These are phyloP conservation scores for Petrea volubilis DNA, from an alignment of 257 asterid genomes.

Conservation along the genomic window DNA sequence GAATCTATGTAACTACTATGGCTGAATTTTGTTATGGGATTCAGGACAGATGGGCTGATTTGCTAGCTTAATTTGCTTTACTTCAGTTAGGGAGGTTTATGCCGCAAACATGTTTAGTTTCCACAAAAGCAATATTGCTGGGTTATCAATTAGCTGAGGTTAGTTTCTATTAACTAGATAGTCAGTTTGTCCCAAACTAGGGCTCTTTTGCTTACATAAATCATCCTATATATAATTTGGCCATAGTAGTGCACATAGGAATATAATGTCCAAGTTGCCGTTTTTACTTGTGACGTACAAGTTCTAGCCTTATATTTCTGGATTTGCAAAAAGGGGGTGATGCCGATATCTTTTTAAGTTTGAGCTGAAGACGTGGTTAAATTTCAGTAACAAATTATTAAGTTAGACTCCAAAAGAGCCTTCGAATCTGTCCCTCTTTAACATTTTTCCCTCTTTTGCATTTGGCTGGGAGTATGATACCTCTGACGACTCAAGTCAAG, in stretches of 20 bases:
- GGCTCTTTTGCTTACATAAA: no score
- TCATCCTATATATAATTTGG: no score
- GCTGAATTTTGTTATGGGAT: not conserved
- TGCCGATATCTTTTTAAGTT: conserved; percentile 3
- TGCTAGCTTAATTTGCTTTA: not conserved
- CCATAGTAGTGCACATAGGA: no score
- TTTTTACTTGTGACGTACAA: no score
- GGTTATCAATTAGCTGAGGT: not conserved
- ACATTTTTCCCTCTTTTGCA: not conserved
- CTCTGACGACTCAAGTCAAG: conserved; percentile 1
- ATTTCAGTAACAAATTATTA: not conserved
- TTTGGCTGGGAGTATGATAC: not conserved
- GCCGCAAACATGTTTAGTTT: not conserved
- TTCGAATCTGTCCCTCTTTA: not conserved
- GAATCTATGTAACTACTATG: not conserved
- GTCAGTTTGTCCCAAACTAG: not conserved
- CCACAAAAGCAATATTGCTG: not conserved
- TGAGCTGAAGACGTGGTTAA: not conserved
- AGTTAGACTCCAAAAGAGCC: not conserved
- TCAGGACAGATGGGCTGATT: not conserved
- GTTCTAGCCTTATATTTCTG: not conserved
- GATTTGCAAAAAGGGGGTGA: not conserved
- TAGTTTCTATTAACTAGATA: not conserved
- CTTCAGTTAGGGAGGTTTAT: not conserved
- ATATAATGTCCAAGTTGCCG: not conserved